A percentile compares a stretch with the other conserved stretches of the same genome.
Conservation (phyloP, 495 filamentous ascomycete genomes). For the Trichoderma orchidacearum region DNA sequence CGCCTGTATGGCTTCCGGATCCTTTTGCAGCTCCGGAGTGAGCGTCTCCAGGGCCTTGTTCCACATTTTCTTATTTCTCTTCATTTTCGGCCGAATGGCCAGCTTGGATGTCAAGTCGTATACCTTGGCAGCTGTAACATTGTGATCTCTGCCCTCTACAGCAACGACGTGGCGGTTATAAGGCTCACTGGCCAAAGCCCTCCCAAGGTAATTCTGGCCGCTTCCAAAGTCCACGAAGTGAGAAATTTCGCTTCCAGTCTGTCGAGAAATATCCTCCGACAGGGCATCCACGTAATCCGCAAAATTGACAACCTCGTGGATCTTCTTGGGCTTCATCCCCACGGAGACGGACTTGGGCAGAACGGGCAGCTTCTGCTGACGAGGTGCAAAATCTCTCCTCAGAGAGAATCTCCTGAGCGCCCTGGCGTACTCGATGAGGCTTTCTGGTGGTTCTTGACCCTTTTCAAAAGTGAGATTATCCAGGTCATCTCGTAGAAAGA, state of each 20-base stretch:
- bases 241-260: conserved; percentile 41
- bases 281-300: conserved; percentile 40
- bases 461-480: conserved; percentile 14
- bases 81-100: conserved; percentile 48
- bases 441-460: conserved; percentile 36
- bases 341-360: conserved; percentile 59
- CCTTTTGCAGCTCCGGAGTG: conserved; percentile 20
- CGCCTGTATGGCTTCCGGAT: conserved; percentile 24
- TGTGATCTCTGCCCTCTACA: conserved; percentile 74
- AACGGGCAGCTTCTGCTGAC: conserved; percentile 26
- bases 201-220: conserved; percentile 89
- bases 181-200: conserved; percentile 69
- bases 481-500: conserved; percentile 66
- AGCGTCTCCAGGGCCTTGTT: conserved; percentile 30
- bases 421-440: conserved; percentile 58
- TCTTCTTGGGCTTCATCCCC: conserved; percentile 93
- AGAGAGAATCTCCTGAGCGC: conserved; percentile 60
- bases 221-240: conserved; percentile 94
- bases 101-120: conserved; percentile 70
- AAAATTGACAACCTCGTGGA: conserved; percentile 73
- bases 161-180: conserved; percentile 82
- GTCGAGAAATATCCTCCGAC: conserved; percentile 30
- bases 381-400: conserved; percentile 39
- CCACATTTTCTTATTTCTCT: conserved; percentile 64
- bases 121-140: conserved; percentile 69